phyloP scores from a whole-genome alignment of 179 eudicot genomes.

The Beta corolliflora region DNA sequence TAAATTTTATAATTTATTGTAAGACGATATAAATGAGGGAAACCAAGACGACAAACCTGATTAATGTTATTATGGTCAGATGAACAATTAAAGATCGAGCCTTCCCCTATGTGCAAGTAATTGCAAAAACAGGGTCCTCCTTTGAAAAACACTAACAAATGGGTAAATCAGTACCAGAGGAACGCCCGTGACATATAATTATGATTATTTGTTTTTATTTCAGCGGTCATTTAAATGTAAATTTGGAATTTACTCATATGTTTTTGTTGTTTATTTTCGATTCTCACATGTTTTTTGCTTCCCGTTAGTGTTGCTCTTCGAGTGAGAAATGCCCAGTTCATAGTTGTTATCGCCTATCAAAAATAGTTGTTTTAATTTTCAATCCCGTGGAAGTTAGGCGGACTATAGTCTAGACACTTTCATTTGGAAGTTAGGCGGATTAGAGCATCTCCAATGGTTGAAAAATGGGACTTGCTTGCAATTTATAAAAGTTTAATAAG shows the following conservation, averaged over 20 bases:
- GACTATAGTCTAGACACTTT: too few species aligned
- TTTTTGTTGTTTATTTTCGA: background rate
- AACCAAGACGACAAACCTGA: background rate
- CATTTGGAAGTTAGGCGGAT: too few species aligned
- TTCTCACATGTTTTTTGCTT: too few species aligned
- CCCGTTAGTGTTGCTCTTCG: too few species aligned
- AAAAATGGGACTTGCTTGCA: too few species aligned
- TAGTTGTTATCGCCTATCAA: too few species aligned
- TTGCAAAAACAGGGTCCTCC: background rate
- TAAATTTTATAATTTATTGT: background rate
- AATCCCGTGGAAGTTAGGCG: too few species aligned
- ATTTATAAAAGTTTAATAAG: too few species aligned
- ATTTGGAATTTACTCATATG: constrained; percentile 28
- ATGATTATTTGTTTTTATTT: constrained; percentile 15
- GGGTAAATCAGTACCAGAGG: background rate
- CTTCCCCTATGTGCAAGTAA: background rate
- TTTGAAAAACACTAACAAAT: too few species aligned
- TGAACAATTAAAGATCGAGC: background rate
- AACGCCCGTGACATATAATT: constrained; percentile 32
- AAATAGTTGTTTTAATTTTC: too few species aligned
- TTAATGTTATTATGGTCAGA: constrained; percentile 22
- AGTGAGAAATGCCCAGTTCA: too few species aligned
- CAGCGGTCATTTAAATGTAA: constrained; percentile 17
- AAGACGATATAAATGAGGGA: background rate
- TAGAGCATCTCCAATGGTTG: too few species aligned